Evolutionary conservation across 2,329 filamentous ascomycete genomes (phyloP), one percentile per base, ranked within the genome.

Genomic region (Macrophomina phaseolina): DNA sequence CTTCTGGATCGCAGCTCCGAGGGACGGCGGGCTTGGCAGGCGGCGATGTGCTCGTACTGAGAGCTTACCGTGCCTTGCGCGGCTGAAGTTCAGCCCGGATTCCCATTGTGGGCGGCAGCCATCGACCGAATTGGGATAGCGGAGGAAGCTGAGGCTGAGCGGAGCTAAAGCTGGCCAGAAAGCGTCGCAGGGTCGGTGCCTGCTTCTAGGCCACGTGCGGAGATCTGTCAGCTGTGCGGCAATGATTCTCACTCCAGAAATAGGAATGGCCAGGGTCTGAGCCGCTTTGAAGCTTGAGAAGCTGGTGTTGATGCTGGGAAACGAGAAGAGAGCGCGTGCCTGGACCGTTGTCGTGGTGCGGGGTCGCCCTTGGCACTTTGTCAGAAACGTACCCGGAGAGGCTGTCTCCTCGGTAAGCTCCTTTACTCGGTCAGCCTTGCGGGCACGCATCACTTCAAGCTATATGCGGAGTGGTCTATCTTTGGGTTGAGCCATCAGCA

Each of bases 21-120:
- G 14, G 16, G 30, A 30, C 42, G 42, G 58, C 55, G 46, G 58
- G 58, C 58, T 62, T 62, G 58, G 58, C 56, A 28, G 23, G 30
- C 12, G 55, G 40, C 38, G 40, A 12, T 5, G 18, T n/a, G 23
- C 49, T 53, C 49, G 49, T 53, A 53, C 28, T 34, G 5, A 36
- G 42, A 32, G 28, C 56, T 34, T 46, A 40, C 38, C 28, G 40
- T 49, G 58, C 30, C n/a, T 62, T 49, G 58, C 38, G 42, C 58
- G 58, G 58, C 58, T 62, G 58, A 49, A 42, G 58, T 6, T 38
- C 42, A 62, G 58, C 38, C 45, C 42, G 6, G 18, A 30, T 16
- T 28, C 32, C 58, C 58, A 38, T 28, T 62, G 28, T 23, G 32
- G 45, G 42, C 42, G 58, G 30, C 36, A 48, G 32, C 58, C 45